Evolutionary conservation across 768 basidiomycete species (phyloP).

Genomic region (Calocybe indica): DNA sequence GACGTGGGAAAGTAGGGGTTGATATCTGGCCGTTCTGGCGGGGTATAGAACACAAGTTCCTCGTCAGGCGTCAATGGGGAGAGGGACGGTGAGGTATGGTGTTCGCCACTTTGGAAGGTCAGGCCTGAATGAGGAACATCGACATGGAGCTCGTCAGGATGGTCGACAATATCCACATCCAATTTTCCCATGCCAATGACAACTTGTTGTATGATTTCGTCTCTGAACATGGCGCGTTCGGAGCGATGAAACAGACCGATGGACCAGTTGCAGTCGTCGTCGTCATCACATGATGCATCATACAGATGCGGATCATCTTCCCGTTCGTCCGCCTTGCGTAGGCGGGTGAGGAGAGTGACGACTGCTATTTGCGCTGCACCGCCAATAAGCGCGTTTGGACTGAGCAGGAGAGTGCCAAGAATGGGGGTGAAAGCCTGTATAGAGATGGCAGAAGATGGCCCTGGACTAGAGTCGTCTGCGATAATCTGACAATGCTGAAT

Average conservation of each 20-base stretch:
- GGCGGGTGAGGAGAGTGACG: constrained; percentile 69
- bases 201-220: constrained; percentile 80
- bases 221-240: constrained; percentile 65
- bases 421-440: constrained; percentile 90
- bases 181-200: constrained; percentile 87
- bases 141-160: constrained; percentile 6
- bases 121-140: not conserved
- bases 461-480: constrained; percentile 37
- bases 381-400: constrained; percentile 67
- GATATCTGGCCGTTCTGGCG: too few species aligned
- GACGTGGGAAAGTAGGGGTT: constrained; percentile 52
- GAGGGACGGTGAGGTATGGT: too few species aligned
- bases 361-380: constrained; percentile 69
- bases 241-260: constrained; percentile 44
- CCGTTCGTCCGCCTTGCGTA: constrained; percentile 53
- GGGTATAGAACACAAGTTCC: too few species aligned
- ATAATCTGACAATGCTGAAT: constrained; percentile 62
- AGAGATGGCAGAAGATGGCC: constrained; percentile 46
- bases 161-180: constrained; percentile 29
- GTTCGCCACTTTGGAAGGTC: not conserved
- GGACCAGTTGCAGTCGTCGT: constrained; percentile 23
- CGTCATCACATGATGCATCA: constrained; percentile 23
- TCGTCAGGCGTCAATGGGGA: too few species aligned
- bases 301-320: constrained; percentile 17
- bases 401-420: constrained; percentile 82